These are phyloP conservation scores for Marchantia paleacea DNA, from an alignment of 225 moss, liverwort and hornwort genomes.

Conservation along the genomic window DNA sequence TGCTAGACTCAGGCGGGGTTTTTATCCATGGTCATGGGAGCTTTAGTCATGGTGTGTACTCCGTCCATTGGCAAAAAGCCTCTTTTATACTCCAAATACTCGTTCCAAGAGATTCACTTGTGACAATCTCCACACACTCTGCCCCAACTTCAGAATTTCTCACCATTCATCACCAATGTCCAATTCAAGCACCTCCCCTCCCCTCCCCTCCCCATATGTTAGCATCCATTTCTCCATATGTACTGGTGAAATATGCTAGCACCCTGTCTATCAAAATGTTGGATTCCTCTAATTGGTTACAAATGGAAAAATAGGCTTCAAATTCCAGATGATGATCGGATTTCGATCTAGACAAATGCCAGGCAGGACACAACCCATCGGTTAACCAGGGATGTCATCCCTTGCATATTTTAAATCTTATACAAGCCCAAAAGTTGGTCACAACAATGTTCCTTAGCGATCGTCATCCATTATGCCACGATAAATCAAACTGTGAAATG, in stretches of 20 bases:
- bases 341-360: background rate
- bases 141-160: background rate
- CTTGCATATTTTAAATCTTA: background rate
- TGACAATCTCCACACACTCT: background rate
- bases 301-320: background rate
- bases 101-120: slow-evolving; percentile 13
- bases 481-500: background rate
- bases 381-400: slow-evolving; percentile 3
- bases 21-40: slow-evolving; percentile 66
- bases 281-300: background rate
- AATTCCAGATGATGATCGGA: background rate
- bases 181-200: background rate
- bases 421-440: background rate
- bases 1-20: slow-evolving; percentile 69
- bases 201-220: slow-evolving; percentile 18
- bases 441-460: background rate
- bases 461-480: background rate
- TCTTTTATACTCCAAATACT: slow-evolving; percentile 38
- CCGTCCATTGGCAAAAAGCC: slow-evolving; percentile 50
- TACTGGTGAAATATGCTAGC: background rate
- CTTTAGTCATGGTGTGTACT: slow-evolving; percentile 37
- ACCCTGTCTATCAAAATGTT: background rate
- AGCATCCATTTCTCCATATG: background rate
- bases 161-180: background rate
- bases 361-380: background rate